Evolutionary conservation across 2,329 filamentous ascomycete species (phyloP).

Genomic region (Helotiales sp.): DNA sequence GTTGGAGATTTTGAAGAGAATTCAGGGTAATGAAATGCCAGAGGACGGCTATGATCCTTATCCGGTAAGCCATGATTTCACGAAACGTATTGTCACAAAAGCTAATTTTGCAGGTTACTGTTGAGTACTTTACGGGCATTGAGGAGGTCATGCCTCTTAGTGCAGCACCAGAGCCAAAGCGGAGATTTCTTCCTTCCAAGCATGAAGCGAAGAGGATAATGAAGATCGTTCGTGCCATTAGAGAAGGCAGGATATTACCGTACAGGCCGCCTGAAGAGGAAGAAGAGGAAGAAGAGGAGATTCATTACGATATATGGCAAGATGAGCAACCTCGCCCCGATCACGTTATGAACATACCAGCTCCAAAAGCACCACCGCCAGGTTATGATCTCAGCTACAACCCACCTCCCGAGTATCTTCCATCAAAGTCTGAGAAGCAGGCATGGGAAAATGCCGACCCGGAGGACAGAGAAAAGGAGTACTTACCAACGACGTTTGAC

Average conservation of each 20-base stretch:
- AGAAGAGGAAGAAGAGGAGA: constrained; percentile 69
- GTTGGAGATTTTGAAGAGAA: constrained; percentile 80
- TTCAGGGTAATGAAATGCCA: constrained; percentile 86
- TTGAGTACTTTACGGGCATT: constrained; percentile 91
- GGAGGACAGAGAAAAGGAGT: constrained; percentile 89
- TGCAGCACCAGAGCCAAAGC: constrained; percentile 91
- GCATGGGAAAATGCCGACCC: constrained; percentile 84
- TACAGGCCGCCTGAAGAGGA: constrained; percentile 76
- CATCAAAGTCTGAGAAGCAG: constrained; percentile 78
- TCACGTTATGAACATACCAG: constrained; percentile 91
- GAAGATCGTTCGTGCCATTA: constrained; percentile 95
- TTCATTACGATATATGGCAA: constrained; percentile 86
- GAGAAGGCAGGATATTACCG: constrained; percentile 89
- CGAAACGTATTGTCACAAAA: constrained; percentile 22
- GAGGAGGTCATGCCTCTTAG: constrained; percentile 94
- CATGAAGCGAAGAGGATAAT: constrained; percentile 95
- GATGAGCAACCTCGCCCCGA: constrained; percentile 82
- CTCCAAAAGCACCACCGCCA: constrained; percentile 89
- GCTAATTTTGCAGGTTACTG: constrained; percentile 60
- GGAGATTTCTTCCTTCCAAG: constrained; percentile 93
- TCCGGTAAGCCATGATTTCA: constrained; percentile 54
- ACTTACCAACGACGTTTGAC: constrained; percentile 78
- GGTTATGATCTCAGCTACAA: constrained; percentile 97
- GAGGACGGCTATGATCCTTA: constrained; percentile 92
- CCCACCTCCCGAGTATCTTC: constrained; percentile 90